Base-by-base conservation (phyloP, 805 yeast species). In the Kuraishia capsulata region DNA sequence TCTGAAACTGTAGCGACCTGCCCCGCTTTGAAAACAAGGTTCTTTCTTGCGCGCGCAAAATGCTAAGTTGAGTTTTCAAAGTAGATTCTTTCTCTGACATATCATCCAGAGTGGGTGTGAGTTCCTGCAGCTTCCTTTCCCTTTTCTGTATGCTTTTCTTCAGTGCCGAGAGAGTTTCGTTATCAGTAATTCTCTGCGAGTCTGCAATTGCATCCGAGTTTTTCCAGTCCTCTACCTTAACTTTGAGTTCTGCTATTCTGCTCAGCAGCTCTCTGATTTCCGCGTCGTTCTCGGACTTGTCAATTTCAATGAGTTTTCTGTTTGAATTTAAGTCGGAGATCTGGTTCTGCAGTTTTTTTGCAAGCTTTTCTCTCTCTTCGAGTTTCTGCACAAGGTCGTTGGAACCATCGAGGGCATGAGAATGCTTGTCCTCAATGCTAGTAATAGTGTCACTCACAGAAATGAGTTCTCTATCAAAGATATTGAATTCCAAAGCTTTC, bases 381-480 rank as follows among this genome's bases (percentile, higher is more conserved):
- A 84, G 62, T 17, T 76, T 75, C 25, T 64, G 60, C 23, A 80
- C 65, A 39, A 74, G 73, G 11, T 59, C 56, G 28, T 74, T 73
- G 1, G 83, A 73, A n/a, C 69, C 69, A 18, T 67, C 65, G 17
- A 78, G 56, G 4, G 73, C 59, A 8, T 61, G 57, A 19, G 68
- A 65, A 46, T 84, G 78, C 16, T 71, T 73, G 19, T 63, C 65
- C 36, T 83, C 90, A 32, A 82, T 61, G 13, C 56, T 61, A 38
- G 78, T 88, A 23, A 84, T 73, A 34, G 74, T 71, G 17, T 69
- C 68, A 21, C 71, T 73, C 20, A 86, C 61, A 30, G 76, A 80
- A 33, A 64, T 67, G 39, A 83, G 58, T 55, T 92, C 97, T 37
- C 90, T 70, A 51, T 83, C 92, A 51, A 77, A 78, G 8, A 89